A percentile compares a stretch with the other conserved stretches of the same genome.
Conservation (phyloP, 2,329 filamentous ascomycete species). For the Pestalotiopsis sp. region DNA sequence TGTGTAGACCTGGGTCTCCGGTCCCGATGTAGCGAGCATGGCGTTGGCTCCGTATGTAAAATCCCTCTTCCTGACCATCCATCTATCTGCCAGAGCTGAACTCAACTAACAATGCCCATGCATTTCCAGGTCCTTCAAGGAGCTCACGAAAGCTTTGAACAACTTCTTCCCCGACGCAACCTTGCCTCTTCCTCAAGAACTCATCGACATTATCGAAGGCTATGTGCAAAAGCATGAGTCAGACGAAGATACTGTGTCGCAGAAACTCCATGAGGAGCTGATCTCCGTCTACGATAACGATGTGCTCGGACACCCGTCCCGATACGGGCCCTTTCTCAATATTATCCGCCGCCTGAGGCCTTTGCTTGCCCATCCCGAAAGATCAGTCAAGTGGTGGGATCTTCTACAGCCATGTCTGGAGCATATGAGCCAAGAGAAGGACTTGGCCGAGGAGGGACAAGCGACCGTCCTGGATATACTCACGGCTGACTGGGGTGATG, state of each 20-base stretch:
- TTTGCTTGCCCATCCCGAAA: constrained; percentile 63
- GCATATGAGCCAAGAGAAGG: constrained; percentile 63
- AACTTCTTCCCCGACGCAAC: constrained; percentile 51
- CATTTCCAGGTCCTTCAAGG: constrained; percentile 57
- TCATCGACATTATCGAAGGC: constrained; percentile 62
- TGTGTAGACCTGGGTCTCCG: not conserved
- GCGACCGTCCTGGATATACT: constrained; percentile 68
- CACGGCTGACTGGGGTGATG: constrained; percentile 62
- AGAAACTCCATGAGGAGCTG: constrained; percentile 75
- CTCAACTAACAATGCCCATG: not conserved
- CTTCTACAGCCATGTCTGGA: constrained; percentile 59
- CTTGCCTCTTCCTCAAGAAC: constrained; percentile 68
- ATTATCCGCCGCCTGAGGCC: constrained; percentile 68
- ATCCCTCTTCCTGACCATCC: not conserved
- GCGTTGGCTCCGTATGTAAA: constrained; percentile 12
- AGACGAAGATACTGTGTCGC: constrained; percentile 69
- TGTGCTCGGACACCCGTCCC: constrained; percentile 58
- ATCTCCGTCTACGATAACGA: constrained; percentile 67
- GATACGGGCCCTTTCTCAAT: constrained; percentile 69
- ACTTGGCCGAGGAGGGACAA: constrained; percentile 65
- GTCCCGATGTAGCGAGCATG: constrained; percentile 13
- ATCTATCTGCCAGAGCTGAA: not conserved
- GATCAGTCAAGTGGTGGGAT: constrained; percentile 75
- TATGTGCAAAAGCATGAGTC: constrained; percentile 70
- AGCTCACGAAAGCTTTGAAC: constrained; percentile 61